These are phyloP conservation scores for Biscogniauxia sp. DNA, from an alignment of 2,329 filamentous ascomycete species.

Conservation along the genomic window DNA sequence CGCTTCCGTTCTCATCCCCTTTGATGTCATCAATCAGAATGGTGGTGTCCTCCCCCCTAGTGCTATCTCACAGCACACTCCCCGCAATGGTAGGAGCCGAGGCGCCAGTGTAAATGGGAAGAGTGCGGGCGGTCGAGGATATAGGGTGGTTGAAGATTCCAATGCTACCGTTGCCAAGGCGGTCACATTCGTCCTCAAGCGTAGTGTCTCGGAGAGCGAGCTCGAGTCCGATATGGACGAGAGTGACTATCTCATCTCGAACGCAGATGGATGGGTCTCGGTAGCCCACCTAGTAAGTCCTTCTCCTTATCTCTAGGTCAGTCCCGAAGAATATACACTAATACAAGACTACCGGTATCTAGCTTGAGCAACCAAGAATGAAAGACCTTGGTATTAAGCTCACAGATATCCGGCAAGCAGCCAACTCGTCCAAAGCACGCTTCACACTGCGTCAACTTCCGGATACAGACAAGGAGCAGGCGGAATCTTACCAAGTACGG, in stretches of 20 bases:
- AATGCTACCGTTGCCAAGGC: constrained; percentile 41
- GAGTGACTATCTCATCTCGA: constrained; percentile 32
- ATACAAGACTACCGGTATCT: constrained; percentile 2
- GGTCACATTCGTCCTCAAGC: constrained; percentile 41
- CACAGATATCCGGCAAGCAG: constrained; percentile 35
- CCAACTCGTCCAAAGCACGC: constrained; percentile 37
- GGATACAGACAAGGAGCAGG: constrained; percentile 21
- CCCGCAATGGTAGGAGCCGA: constrained; percentile 39
- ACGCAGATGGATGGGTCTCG: constrained; percentile 41
- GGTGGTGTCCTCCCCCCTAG: constrained; percentile 37
- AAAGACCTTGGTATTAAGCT: constrained; percentile 35
- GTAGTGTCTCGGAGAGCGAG: constrained; percentile 36
- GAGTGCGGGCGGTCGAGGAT: constrained; percentile 34
- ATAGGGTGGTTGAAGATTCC: constrained; percentile 41
- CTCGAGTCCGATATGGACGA: constrained; percentile 33
- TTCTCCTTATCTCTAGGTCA: background rate
- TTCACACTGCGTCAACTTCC: constrained; percentile 33
- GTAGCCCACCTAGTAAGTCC: constrained; percentile 37
- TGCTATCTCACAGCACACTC: constrained; percentile 33
- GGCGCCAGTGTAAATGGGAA: constrained; percentile 40
- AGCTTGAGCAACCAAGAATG: constrained; percentile 38
- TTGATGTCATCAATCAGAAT: constrained; percentile 35
- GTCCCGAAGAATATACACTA: constrained; percentile 2
- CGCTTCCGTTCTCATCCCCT: constrained; percentile 34
- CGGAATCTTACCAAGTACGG: constrained; percentile 37